Conservation (phyloP, 2,329 filamentous ascomycete species). For the Penicillium sp. region DNA sequence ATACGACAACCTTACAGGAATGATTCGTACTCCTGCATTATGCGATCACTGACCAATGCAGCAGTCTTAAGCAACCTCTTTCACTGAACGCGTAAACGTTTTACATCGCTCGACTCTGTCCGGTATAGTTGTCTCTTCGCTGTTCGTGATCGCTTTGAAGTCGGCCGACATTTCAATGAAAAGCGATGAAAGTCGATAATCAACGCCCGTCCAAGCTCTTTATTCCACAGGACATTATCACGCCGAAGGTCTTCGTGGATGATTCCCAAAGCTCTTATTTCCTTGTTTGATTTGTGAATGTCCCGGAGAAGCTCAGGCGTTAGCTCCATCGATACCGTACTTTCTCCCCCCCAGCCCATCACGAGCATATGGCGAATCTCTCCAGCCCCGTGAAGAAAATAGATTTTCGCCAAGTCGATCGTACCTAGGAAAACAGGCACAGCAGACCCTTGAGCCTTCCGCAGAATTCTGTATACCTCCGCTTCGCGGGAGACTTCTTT, state of each 20-base stretch:
- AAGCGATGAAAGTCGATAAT: constrained; percentile 5
- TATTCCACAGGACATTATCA: constrained; percentile 4
- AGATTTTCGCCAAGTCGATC: no score
- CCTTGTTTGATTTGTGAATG: neutral
- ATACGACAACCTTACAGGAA: no score
- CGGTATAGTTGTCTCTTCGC: neutral
- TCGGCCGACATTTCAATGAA: neutral
- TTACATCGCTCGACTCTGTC: no score
- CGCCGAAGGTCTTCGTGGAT: constrained; percentile 3
- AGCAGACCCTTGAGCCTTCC: no score
- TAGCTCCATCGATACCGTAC: neutral
- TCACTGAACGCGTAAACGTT: no score
- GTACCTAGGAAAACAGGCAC: no score
- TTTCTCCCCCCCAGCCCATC: constrained; percentile 23
- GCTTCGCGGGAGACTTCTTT: no score
- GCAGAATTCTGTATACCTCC: no score
- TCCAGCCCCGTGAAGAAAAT: constrained; percentile 24
- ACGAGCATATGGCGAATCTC: constrained; percentile 31
- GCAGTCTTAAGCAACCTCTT: no score
- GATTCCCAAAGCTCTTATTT: no score
- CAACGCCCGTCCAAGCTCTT: constrained; percentile 4
- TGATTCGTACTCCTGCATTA: no score
- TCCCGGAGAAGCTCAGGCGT: neutral
- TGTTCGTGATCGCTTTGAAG: neutral
- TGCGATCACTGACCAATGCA: no score